Conservation (phyloP, 2,329 filamentous ascomycete species). For the Fusarium oligoseptatum region DNA sequence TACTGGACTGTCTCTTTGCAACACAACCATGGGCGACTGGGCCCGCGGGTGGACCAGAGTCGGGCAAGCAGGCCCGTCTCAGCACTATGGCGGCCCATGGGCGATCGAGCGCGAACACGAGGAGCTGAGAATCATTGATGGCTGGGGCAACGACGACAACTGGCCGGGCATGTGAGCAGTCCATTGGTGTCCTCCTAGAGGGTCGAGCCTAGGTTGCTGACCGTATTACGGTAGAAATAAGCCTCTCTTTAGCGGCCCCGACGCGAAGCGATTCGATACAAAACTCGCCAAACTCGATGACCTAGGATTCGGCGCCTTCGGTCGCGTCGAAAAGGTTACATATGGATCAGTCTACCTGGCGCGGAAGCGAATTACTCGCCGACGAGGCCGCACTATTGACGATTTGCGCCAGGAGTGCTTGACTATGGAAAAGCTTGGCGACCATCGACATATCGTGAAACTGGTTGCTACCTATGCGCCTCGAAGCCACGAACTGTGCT, state of each 20-base stretch:
- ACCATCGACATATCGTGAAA: conserved; percentile 62
- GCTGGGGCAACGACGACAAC: conserved; percentile 50
- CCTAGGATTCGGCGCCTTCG: conserved; percentile 60
- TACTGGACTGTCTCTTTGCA: neutral
- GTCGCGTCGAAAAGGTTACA: conserved; percentile 59
- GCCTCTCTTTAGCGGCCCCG: conserved; percentile 47
- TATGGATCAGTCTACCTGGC: conserved; percentile 59
- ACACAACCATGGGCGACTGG: conserved; percentile 47
- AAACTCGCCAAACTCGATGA: conserved; percentile 50
- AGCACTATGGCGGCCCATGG: conserved; percentile 40
- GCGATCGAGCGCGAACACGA: conserved; percentile 48
- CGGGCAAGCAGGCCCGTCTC: conserved; percentile 43
- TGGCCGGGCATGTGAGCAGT: conserved; percentile 52
- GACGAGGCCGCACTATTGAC: conserved; percentile 55
- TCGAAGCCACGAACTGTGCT: conserved; percentile 56
- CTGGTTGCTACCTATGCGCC: conserved; percentile 62
- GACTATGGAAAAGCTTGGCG: conserved; percentile 60
- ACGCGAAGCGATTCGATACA: conserved; percentile 52
- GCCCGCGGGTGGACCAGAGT: conserved; percentile 51
- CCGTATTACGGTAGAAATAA: conserved; percentile 44
- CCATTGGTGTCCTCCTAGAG: neutral
- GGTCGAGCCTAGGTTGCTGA: conserved; percentile 11
- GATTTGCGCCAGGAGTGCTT: conserved; percentile 60
- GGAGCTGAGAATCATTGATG: conserved; percentile 49
- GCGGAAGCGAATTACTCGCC: conserved; percentile 57